These are phyloP conservation scores for Paracorniculantispora psalliotae DNA, from an alignment of 2,329 filamentous ascomycete species.

Conservation along the genomic window DNA sequence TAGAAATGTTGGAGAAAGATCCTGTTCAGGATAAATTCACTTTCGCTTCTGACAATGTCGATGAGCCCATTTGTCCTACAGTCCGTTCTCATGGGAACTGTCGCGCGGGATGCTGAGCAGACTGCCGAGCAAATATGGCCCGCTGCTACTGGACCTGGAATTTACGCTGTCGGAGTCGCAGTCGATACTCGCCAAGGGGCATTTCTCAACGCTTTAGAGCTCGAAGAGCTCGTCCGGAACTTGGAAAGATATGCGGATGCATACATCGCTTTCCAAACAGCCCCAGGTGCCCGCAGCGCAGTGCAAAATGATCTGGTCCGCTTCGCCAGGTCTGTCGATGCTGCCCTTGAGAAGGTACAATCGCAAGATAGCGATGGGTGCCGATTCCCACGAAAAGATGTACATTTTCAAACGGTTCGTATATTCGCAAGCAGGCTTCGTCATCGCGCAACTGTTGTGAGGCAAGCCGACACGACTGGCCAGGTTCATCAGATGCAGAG, in stretches of 20 bases:
- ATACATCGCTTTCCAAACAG: neutral
- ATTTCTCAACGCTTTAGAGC: neutral
- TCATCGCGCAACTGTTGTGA: neutral
- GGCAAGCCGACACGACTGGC: neutral
- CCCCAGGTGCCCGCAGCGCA: too few species aligned
- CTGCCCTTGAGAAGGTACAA: too few species aligned
- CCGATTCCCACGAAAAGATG: too few species aligned
- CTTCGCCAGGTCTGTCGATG: neutral
- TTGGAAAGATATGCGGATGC: neutral
- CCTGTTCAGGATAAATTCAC: neutral
- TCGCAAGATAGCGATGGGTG: too few species aligned
- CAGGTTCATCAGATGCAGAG: neutral
- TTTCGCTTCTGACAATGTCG: neutral
- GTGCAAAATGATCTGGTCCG: too few species aligned
- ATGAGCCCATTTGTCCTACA: neutral
- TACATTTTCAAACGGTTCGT: too few species aligned
- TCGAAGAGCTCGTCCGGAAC: neutral
- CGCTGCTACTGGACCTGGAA: neutral
- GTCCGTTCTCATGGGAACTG: neutral
- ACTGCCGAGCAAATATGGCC: neutral
- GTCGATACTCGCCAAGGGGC: neutral
- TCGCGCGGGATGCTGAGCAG: neutral
- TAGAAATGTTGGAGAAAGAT: neutral
- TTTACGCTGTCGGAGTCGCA: neutral
- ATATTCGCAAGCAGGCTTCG: neutral